Evolutionary conservation across 192 early-diverging fungal species (phyloP).

Genomic region (Diversispora epigaea): DNA sequence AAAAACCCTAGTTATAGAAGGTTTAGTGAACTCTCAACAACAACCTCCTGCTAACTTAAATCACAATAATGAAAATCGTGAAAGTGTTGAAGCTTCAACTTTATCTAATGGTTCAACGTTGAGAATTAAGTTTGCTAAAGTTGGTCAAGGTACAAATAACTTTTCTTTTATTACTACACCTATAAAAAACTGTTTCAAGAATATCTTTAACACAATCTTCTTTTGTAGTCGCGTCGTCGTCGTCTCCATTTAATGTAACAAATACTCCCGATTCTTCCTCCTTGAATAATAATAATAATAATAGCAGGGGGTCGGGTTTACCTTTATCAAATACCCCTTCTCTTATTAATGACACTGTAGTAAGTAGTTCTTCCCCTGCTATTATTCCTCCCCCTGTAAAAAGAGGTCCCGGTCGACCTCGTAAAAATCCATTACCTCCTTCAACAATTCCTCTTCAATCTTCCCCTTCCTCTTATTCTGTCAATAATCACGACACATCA

Average conservation of each 20-base stretch:
- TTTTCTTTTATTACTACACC: no score
- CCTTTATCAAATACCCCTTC: background rate
- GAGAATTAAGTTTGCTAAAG: no score
- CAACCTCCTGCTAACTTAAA: no score
- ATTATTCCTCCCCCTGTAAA: background rate
- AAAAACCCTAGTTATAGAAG: slow-evolving; percentile 13
- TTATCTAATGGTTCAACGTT: no score
- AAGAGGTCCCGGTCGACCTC: slow-evolving; percentile 30
- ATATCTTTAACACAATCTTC: no score
- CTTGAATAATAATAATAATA: slow-evolving; percentile 24
- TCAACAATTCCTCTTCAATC: background rate
- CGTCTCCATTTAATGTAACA: no score
- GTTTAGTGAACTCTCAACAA: no score
- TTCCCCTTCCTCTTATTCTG: background rate
- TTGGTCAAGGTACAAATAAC: no score
- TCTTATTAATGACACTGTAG: background rate
- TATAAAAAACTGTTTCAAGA: no score
- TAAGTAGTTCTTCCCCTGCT: background rate
- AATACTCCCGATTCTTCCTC: background rate
- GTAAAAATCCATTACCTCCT: slow-evolving; percentile 2
- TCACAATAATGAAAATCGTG: no score
- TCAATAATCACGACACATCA: background rate
- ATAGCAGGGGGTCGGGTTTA: background rate
- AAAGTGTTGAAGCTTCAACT: no score
- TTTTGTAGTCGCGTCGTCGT: no score